Evolutionary conservation across 2,329 filamentous ascomycete species (phyloP).

Genomic region (Lecanicillium sp.): DNA sequence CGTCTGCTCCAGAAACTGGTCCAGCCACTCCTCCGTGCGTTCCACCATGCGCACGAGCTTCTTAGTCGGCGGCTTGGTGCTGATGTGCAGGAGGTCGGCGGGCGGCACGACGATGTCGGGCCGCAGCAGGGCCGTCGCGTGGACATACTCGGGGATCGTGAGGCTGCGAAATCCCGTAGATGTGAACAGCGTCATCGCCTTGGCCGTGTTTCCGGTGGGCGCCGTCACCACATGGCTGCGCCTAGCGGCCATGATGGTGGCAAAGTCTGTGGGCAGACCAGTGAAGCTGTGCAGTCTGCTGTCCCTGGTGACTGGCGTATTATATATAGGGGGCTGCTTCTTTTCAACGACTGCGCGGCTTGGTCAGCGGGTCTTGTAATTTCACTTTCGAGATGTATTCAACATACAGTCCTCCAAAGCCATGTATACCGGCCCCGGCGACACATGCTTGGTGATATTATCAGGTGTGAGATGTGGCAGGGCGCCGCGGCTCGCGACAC

Average conservation of each 20-base stretch:
- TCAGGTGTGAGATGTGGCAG: constrained; percentile 89
- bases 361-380: too few species aligned
- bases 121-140: constrained; percentile 56
- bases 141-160: constrained; percentile 60
- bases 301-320: constrained; percentile 26
- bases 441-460: constrained; percentile 59
- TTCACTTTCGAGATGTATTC: neutral
- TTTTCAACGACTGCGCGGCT: constrained; percentile 47
- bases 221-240: constrained; percentile 69
- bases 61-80: constrained; percentile 57
- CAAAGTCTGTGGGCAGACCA: constrained; percentile 56
- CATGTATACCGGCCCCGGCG: constrained; percentile 66
- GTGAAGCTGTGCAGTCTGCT: constrained; percentile 71
- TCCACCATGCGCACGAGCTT: constrained; percentile 78
- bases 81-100: constrained; percentile 57
- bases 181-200: constrained; percentile 70
- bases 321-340: constrained; percentile 44
- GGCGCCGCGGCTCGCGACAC: constrained; percentile 72
- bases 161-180: constrained; percentile 78
- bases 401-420: constrained; percentile 86
- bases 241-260: constrained; percentile 71
- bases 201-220: constrained; percentile 64
- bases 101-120: constrained; percentile 78
- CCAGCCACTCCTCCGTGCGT: constrained; percentile 76
- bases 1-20: constrained; percentile 51